A percentile compares a stretch with the other conserved stretches of the same genome.
phyloP scores from a whole-genome alignment of 1,284 basidiomycete species.

The Cryptococcus neoformans region DNA sequence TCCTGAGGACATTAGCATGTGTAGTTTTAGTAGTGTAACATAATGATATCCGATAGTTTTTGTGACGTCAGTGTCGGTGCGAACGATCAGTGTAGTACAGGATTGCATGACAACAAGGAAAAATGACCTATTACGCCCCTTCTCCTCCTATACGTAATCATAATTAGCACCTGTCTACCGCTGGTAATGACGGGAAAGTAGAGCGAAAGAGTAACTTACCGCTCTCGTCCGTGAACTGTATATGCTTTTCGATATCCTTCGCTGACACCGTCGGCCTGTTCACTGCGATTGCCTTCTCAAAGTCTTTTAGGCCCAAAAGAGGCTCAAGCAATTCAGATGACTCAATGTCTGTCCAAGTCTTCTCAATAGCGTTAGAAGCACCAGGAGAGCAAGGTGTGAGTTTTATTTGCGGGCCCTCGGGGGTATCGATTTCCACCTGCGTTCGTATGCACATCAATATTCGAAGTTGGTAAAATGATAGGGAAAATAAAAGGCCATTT shows the following conservation, averaged over 20 bases:
- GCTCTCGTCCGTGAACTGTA: conserved; percentile 84
- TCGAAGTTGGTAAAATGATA: conserved; percentile 7
- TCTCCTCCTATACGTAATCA: conserved; percentile 11
- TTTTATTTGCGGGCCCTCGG: conserved; percentile 57
- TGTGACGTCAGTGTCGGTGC: too few species aligned
- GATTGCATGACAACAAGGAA: conserved; percentile 1
- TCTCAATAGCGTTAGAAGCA: conserved; percentile 79
- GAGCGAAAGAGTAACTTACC: conserved; percentile 34
- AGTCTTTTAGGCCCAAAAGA: conserved; percentile 72
- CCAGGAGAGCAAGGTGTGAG: conserved; percentile 93
- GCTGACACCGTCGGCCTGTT: conserved; percentile 87
- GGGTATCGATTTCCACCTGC: conserved; percentile 46
- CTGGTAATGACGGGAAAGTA: background rate
- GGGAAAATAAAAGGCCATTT: background rate
- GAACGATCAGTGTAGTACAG: too few species aligned
- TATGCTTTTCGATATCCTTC: conserved; percentile 85
- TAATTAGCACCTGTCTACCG: background rate
- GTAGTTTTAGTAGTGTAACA: too few species aligned
- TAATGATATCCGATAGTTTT: too few species aligned
- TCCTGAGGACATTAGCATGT: too few species aligned
- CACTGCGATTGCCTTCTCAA: conserved; percentile 75
- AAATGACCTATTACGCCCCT: conserved; percentile 10
- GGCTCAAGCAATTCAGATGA: conserved; percentile 90
- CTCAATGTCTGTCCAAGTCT: conserved; percentile 87
- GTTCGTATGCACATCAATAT: background rate